Evolutionary conservation across 352 stramenopile species (phyloP), one percentile per base, ranked within the genome.

Genomic region (Phytophthora ramorum): DNA sequence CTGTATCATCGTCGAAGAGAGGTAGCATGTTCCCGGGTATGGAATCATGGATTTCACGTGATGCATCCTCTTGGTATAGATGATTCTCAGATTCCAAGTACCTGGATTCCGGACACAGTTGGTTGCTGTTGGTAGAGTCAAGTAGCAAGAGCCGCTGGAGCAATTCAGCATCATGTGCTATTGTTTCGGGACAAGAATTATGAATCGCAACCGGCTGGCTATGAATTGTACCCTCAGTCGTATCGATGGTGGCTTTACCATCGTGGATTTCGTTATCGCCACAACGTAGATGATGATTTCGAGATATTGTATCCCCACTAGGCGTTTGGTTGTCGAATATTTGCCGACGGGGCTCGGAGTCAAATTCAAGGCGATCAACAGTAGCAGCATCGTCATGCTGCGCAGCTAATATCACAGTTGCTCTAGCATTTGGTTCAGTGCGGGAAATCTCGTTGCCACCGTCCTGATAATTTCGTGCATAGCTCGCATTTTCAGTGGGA

Each of bases 401-500:
- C 22, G 14, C 30, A 32, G 7, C 6, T 30, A 37, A 3, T 17
- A 22, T n/a, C 17, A 28, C 7, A 2, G 13, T 32, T 49, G 14
- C 6, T 60, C 7, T 26, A 40, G 3, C 12, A 17, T 20, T 43
- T n/a, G 19, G 10, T 22, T 57, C 35, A 7, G 12, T 53, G 19
- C 13, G 19, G 12, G 40, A 40, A 24, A 57, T n/a, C 1, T 60
- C 44, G 30, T 28, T 49, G 9, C 12, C 47, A 0, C 20, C 53
- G 20, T 65, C 46, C 12, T 63, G 52, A 48, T 65, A 51, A 12
- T 30, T 56, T 53, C 32, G 55, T 16, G 63, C 55, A 56, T 84
- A 84, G 19, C 35, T 75, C 30, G 24, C 17, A 7, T 63, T 38
- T 28, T 70, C 52, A 12, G 40, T 60, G 4, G 75, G 73, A 24